Evolutionary conservation across 176 grass and related monocot genomes (phyloP), one percentile per base, ranked within the genome.

Genomic region (Phoenix dactylifera): DNA sequence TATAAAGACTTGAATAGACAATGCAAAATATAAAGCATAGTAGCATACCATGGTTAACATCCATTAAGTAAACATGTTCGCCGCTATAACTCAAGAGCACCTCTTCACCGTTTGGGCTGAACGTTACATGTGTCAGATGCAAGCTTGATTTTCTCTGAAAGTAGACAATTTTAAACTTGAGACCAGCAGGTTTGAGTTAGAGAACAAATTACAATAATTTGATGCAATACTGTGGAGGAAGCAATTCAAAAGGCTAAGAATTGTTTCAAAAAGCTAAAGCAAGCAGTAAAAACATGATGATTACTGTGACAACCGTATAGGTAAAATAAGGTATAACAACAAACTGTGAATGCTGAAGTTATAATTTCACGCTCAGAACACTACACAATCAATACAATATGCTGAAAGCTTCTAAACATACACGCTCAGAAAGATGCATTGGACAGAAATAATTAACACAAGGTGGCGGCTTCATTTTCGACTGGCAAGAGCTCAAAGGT

Each of bases 31-130:
- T 17, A 35, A 67, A 85, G 57, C 71, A 75, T 81, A 97, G 18
- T 62, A 85, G 57, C 71, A 75, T 81, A 97, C 87, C 93, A 75
- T 73, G 54, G 51, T 79, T 80, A 63, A 88, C 70, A 67, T 91
- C 84, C 75, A 97, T 88, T 23, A 91, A 73, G 79, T 97, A 97
- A 65, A 97, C 87, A 78, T 97, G 93, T 80, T 97, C 93, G 52
- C 87, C 87, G 54, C 93, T 97, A 58, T 91, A 97, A 70, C 93
- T 97, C 74, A 88, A 72, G 62, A 97, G 83, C 69, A 91, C 81
- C 73, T 91, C 93, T 48, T 88, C 86, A 44, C 87, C 93, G 67
- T 88, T 83, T 24, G 84, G 87, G 73, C 93, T 85, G 53, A 97
- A 97, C 49, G 81, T 64, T 74, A 97, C 93, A 91, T 97, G 93